Evolutionary conservation across 352 stramenopile genomes (phyloP).

Genomic region (Globisporangium spiculum): DNA sequence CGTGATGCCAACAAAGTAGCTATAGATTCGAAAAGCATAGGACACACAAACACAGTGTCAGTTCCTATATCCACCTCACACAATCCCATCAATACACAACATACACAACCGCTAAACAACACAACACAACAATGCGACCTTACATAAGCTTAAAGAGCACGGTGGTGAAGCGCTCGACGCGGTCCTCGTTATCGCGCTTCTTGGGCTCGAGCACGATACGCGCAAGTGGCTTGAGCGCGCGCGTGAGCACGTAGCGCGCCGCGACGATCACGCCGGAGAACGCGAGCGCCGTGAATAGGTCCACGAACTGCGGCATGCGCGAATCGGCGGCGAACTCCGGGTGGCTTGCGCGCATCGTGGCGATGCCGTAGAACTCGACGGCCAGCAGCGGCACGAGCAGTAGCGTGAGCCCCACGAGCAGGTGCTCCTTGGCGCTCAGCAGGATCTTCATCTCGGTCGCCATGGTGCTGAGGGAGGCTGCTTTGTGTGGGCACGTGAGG

Average conservation of each 20-base stretch:
- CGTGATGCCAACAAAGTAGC: slow-evolving; percentile 56
- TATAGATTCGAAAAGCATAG: slow-evolving; percentile 9
- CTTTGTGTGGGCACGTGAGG: background rate
- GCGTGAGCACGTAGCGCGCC: slow-evolving; percentile 33
- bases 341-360: slow-evolving; percentile 35
- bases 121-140: slow-evolving; percentile 14
- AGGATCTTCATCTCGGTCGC: slow-evolving; percentile 60
- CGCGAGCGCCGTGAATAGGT: slow-evolving; percentile 36
- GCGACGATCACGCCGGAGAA: slow-evolving; percentile 38
- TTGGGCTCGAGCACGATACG: slow-evolving; percentile 43
- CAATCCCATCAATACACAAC: background rate
- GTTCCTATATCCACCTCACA: background rate
- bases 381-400: slow-evolving; percentile 59
- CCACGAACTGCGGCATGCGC: slow-evolving; percentile 45
- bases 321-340: slow-evolving; percentile 26
- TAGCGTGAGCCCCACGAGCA: slow-evolving; percentile 54
- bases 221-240: slow-evolving; percentile 40
- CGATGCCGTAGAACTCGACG: slow-evolving; percentile 47
- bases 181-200: slow-evolving; percentile 50
- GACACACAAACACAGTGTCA: background rate
- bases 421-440: slow-evolving; percentile 57
- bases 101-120: background rate
- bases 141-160: slow-evolving; percentile 75
- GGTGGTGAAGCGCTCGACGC: slow-evolving; percentile 62
- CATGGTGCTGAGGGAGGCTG: slow-evolving; percentile 2